Percentiles rank a stretch among this genome's conserved stretches.
Conservation (phyloP, 192 early-diverging fungal species). For the Anaeromyces robustus region DNA sequence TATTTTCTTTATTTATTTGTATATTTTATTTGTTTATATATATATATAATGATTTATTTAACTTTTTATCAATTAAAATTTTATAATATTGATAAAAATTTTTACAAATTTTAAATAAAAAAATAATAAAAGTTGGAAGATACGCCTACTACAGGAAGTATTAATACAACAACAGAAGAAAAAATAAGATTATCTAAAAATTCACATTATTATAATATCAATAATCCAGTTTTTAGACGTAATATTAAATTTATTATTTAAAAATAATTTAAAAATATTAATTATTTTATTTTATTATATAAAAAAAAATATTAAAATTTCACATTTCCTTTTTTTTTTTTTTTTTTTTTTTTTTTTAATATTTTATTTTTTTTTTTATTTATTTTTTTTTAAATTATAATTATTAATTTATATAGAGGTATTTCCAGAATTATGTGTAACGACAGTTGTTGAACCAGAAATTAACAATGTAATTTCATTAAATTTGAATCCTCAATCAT, state of each 20-base stretch:
- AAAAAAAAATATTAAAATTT: background rate
- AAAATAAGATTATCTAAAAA: conserved; percentile 59
- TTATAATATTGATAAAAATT: no score
- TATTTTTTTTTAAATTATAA: background rate
- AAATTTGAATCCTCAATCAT: background rate
- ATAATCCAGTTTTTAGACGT: conserved; percentile 60
- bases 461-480: background rate
- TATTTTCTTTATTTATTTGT: no score
- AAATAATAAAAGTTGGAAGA: conserved; percentile 57
- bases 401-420: conserved; percentile 25
- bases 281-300: no score
- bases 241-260: background rate
- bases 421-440: conserved; percentile 65
- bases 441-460: background rate
- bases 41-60: no score
- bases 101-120: no score
- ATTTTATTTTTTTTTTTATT: background rate
- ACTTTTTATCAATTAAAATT: no score
- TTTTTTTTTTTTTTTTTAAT: background rate
- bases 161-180: conserved; percentile 62
- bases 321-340: background rate
- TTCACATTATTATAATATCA: conserved; percentile 66
- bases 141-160: conserved; percentile 76
- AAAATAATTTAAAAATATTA: background rate
- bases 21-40: no score